A percentile compares a stretch with the other conserved stretches of the same genome.
phyloP scores from a whole-genome alignment of 176 grass and related monocot genomes.

The Secale cereale region DNA sequence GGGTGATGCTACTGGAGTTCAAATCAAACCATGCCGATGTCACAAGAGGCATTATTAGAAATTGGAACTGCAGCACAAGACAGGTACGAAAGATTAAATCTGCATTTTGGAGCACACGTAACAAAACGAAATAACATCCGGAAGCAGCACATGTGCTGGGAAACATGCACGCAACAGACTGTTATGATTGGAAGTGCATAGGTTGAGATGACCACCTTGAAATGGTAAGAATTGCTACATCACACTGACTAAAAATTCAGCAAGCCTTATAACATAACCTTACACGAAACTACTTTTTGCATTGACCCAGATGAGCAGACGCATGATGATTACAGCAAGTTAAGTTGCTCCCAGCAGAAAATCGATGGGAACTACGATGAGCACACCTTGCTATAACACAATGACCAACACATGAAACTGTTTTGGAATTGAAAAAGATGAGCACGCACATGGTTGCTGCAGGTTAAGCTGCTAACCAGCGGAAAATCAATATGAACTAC shows the following conservation, averaged over 20 bases:
- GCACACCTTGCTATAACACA: too few species aligned
- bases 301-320: background rate
- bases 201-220: background rate
- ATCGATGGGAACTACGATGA: background rate
- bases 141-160: constrained; percentile 10
- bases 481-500: too few species aligned
- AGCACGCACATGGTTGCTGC: too few species aligned
- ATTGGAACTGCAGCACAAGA: background rate
- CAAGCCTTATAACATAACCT: background rate
- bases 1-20: background rate
- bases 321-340: background rate
- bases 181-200: constrained; percentile 2
- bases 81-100: background rate
- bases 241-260: background rate
- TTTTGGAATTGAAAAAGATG: too few species aligned
- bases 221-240: background rate
- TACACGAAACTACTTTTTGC: background rate
- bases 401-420: too few species aligned
- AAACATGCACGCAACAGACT: background rate
- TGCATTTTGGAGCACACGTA: background rate
- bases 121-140: background rate
- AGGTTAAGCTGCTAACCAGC: too few species aligned
- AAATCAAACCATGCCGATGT: background rate
- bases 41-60: background rate
- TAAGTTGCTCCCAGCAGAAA: background rate